Evolutionary conservation across 208 protist genomes (phyloP), one percentile per base, ranked within the genome.

Genomic region (Trypanosoma platydactyli): DNA sequence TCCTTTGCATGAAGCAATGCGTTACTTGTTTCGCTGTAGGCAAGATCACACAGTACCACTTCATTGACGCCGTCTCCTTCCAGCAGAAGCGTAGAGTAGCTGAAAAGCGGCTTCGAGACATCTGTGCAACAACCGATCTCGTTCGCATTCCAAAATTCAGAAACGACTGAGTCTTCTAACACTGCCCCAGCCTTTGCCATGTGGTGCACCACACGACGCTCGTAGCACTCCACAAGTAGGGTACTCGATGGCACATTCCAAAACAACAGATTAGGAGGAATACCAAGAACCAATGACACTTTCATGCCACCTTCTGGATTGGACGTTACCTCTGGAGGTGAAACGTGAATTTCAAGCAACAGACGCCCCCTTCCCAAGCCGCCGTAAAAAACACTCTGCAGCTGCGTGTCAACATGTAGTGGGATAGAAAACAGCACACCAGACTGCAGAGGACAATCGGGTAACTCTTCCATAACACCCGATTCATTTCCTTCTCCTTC

Each of bases 381-480:
- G 15, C 41, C 63, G 35, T 52, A 68, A 40, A 22, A 52, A 50
- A 29, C 27, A 16, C 35, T 58, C 22, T 29, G 41, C 13, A 15
- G 20, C 16, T 38, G 3, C 54, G 13, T n/a, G 25, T 24, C 15
- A 15, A 24, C 6, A 35, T 44, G 16, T 3, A 68, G 41, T 33
- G 63, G 63, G 40, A 68, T 60, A 68, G 63, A 68, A 13, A 68
- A 33, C 16, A 68, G 52, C 6, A 68, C 51, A 52, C 52, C 63
- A 52, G 25, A 15, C 22, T 27, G 50, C 12, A 3, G 18, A 44
- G 46, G n/a, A 49, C 20, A 5, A 6, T 57, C 48, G 5, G 29
- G 63, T 7, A 52, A 27, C 27, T 11, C 3, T 15, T 29, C 22
- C 38, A 57, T 2, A 9, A 11, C 9, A 18, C 38, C 38, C 41